Evolutionary conservation across 768 basidiomycete genomes (phyloP).

Genomic region (Paxillus rubicundulus): DNA sequence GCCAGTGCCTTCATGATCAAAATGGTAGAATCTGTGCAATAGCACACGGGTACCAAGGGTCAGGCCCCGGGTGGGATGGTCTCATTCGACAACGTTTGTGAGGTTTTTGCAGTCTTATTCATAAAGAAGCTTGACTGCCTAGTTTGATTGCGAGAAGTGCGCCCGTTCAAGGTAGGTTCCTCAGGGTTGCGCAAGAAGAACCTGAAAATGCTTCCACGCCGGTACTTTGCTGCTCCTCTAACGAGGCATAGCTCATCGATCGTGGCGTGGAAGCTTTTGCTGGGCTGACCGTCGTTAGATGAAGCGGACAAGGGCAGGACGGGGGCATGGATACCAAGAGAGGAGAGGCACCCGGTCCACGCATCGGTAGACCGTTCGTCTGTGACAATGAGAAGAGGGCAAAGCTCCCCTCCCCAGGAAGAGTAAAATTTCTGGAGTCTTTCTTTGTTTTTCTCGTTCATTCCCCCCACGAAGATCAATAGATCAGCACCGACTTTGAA

Average conservation of each 20-base stretch:
- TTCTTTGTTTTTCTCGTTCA: constrained; percentile 8
- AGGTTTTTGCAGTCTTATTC: no score
- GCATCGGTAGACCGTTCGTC: neutral
- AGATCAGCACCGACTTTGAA: constrained; percentile 26
- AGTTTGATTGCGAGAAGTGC: no score
- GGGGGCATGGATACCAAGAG: constrained; percentile 12
- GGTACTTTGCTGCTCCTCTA: constrained; percentile 19
- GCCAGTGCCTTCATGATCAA: no score
- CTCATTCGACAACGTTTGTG: no score
- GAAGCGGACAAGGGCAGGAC: constrained; percentile 8
- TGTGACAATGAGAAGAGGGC: constrained; percentile 25
- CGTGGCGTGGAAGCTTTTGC: constrained; percentile 1
- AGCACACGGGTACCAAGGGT: no score
- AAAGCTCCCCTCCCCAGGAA: constrained; percentile 21
- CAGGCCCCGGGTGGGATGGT: no score
- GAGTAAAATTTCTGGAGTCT: constrained; percentile 13
- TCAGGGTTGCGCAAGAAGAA: constrained; percentile 10
- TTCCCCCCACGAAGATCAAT: constrained; percentile 19
- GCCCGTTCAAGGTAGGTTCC: neutral
- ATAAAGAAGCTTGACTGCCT: no score
- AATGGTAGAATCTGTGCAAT: no score
- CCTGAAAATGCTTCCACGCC: constrained; percentile 5
- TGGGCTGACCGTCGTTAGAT: neutral
- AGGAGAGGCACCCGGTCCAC: constrained; percentile 12
- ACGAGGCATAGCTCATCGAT: constrained; percentile 26